phyloP scores from a whole-genome alignment of 371 early-diverging fungal genomes.

The Mucor lusitanicus region DNA sequence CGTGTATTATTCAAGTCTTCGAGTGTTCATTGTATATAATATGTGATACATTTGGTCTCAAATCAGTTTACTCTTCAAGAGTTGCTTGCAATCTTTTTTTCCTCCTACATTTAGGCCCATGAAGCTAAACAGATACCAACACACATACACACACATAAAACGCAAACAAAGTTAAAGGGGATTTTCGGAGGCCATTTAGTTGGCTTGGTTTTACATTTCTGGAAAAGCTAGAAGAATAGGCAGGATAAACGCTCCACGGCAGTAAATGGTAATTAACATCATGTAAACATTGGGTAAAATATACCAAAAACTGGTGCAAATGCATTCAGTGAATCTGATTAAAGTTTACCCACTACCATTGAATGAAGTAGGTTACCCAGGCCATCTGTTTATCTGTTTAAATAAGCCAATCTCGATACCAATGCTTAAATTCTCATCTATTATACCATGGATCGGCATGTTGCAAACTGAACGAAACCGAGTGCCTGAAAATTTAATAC shows the following conservation, averaged over 20 bases:
- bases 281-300: neutral
- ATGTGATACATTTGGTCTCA: neutral
- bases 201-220: neutral
- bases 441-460: neutral
- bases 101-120: too few species aligned
- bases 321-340: too few species aligned
- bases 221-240: neutral
- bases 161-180: neutral
- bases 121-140: neutral
- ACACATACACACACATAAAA: neutral
- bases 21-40: neutral
- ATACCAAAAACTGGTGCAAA: too few species aligned
- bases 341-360: neutral
- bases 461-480: neutral
- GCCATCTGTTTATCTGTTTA: neutral
- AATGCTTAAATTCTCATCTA: neutral
- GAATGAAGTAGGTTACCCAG: neutral
- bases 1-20: too few species aligned
- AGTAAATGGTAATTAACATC: neutral
- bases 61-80: neutral
- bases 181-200: neutral
- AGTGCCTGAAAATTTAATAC: neutral
- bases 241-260: neutral
- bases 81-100: neutral
- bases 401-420: neutral